Percentiles rank a stretch among this genome's conserved stretches.
phyloP scores from a whole-genome alignment of 2,329 filamentous ascomycete species.

The Shiraia sp. region DNA sequence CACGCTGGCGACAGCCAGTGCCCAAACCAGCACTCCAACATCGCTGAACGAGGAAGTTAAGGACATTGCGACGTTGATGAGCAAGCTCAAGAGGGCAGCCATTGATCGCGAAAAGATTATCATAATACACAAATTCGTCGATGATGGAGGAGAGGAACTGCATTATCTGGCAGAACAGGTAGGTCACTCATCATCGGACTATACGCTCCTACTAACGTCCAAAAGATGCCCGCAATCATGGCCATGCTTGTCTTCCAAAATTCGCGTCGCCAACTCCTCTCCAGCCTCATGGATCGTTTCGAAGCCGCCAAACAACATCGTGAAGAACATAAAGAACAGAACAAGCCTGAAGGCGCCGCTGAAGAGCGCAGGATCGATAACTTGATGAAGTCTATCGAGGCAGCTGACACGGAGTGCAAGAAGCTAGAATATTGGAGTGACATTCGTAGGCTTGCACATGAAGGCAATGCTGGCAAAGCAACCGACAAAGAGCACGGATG shows the following conservation, averaged over 20 bases:
- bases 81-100: slow-evolving; percentile 66
- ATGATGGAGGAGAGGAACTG: slow-evolving; percentile 71
- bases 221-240: slow-evolving; percentile 50
- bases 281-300: slow-evolving; percentile 63
- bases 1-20: slow-evolving; percentile 52
- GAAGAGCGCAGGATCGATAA: slow-evolving; percentile 63
- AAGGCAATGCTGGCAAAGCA: slow-evolving; percentile 40
- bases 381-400: slow-evolving; percentile 72
- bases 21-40: slow-evolving; percentile 29
- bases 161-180: slow-evolving; percentile 69
- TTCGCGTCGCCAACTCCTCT: slow-evolving; percentile 76
- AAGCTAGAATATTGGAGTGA: slow-evolving; percentile 88
- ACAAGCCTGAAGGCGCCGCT: slow-evolving; percentile 50
- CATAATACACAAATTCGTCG: slow-evolving; percentile 79
- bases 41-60: slow-evolving; percentile 59
- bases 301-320: slow-evolving; percentile 58
- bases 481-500: slow-evolving; percentile 37
- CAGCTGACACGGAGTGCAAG: slow-evolving; percentile 79
- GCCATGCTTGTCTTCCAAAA: slow-evolving; percentile 85
- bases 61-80: slow-evolving; percentile 71
- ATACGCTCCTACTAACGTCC: slow-evolving; percentile 13
- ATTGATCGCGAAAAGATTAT: slow-evolving; percentile 94
- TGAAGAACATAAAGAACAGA: slow-evolving; percentile 48
- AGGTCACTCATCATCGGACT: slow-evolving; percentile 6
- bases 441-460: slow-evolving; percentile 49